Percentiles rank a stretch among this genome's conserved stretches.
Evolutionary conservation across 2,329 filamentous ascomycete genomes (phyloP).

Genomic region (Scedosporium apiospermum): DNA sequence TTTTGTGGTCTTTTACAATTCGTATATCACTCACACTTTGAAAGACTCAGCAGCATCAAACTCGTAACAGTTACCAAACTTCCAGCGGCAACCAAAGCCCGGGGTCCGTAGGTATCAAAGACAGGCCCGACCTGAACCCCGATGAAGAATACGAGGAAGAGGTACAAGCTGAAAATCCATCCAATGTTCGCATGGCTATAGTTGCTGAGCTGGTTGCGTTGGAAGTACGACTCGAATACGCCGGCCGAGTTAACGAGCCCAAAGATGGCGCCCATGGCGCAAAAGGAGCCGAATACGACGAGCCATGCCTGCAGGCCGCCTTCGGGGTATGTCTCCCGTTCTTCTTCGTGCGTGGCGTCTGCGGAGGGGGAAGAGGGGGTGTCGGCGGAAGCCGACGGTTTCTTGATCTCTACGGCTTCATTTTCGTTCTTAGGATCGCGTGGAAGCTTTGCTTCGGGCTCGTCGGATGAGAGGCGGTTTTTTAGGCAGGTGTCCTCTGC

Average conservation of each 20-base stretch:
- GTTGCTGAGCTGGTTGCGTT: conserved; percentile 58
- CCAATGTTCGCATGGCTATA: conserved; percentile 61
- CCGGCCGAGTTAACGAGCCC: conserved; percentile 69
- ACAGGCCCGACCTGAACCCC: conserved; percentile 75
- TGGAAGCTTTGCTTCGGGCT: not conserved
- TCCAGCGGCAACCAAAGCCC: conserved; percentile 55
- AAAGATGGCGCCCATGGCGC: conserved; percentile 58
- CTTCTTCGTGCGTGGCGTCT: not conserved
- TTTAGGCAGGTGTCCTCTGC: conserved; percentile 8
- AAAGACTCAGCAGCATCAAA: conserved; percentile 60
- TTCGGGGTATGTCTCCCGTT: conserved; percentile 41
- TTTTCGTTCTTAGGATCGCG: not conserved
- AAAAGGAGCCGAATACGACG: conserved; percentile 69
- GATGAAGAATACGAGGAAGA: conserved; percentile 73
- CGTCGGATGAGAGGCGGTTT: not conserved
- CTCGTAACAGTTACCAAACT: conserved; percentile 51
- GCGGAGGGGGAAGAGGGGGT: no score
- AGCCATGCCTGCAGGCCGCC: conserved; percentile 64
- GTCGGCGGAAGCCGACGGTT: no score
- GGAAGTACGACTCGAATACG: conserved; percentile 69
- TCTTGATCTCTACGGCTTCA: not conserved
- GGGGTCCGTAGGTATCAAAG: conserved; percentile 68
- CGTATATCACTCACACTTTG: conserved; percentile 32
- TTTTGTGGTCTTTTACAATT: no score
- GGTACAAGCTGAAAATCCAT: conserved; percentile 81